phyloP scores from a whole-genome alignment of 1,284 basidiomycete species.

The Marasmius oreades region DNA sequence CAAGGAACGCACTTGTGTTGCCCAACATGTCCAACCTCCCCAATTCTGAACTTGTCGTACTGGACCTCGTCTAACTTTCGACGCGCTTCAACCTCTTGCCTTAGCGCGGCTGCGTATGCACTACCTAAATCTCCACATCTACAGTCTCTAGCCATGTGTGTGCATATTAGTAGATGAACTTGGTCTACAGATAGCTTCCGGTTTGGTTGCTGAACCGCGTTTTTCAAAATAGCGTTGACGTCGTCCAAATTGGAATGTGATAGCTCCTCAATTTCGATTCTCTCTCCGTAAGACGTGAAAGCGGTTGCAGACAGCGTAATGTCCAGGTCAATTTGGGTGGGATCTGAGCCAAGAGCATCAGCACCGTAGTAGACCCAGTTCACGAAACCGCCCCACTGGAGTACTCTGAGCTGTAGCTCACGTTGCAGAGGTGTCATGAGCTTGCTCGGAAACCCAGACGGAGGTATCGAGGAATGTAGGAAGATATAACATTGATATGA shows the following conservation, averaged over 20 bases:
- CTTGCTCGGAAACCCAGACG: conserved; percentile 46
- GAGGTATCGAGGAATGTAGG: conserved; percentile 48
- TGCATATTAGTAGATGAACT: conserved; percentile 68
- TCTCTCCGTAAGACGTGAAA: conserved; percentile 43
- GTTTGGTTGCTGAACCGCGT: conserved; percentile 27
- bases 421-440: conserved; percentile 47
- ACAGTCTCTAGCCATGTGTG: conserved; percentile 69
- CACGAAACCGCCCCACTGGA: conserved; percentile 48
- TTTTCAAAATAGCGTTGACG: conserved; percentile 35
- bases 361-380: conserved; percentile 55
- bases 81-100: conserved; percentile 37
- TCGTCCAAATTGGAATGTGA: conserved; percentile 45
- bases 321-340: conserved; percentile 14
- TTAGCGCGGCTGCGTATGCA: conserved; percentile 39
- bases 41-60: conserved; percentile 39
- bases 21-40: conserved; percentile 77
- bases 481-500: conserved; percentile 55
- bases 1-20: conserved; percentile 69
- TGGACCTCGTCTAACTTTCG: conserved; percentile 21
- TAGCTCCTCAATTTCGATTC: conserved; percentile 45
- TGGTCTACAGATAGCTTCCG: conserved; percentile 17
- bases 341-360: conserved; percentile 4
- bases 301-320: conserved; percentile 38
- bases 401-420: conserved; percentile 42
- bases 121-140: conserved; percentile 69